Evolutionary conservation across 2,329 filamentous ascomycete species (phyloP).

Genomic region (Colletotrichum scovillei): DNA sequence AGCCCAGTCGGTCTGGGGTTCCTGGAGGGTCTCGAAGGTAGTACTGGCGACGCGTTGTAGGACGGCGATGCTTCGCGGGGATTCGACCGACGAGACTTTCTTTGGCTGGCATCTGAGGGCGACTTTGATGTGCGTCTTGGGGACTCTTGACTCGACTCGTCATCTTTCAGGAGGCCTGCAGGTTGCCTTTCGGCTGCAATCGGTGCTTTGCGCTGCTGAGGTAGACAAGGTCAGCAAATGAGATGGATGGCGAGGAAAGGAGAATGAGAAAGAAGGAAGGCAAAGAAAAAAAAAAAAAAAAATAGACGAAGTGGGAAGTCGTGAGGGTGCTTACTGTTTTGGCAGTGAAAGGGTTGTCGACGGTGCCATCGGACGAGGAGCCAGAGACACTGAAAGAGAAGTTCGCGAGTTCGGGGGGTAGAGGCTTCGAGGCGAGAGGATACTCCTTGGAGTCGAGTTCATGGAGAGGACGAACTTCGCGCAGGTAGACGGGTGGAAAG

Average conservation of each 20-base stretch:
- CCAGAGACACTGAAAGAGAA: slow-evolving; percentile 79
- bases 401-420: slow-evolving; percentile 80
- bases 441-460: slow-evolving; percentile 90
- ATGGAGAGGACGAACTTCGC: slow-evolving; percentile 75
- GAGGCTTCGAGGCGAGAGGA: slow-evolving; percentile 85
- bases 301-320: neutral
- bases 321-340: slow-evolving; percentile 16
- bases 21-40: slow-evolving; percentile 36
- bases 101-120: slow-evolving; percentile 41
- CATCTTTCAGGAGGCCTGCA: slow-evolving; percentile 36
- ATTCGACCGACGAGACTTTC: slow-evolving; percentile 47
- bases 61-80: slow-evolving; percentile 48
- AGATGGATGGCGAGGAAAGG: neutral
- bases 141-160: slow-evolving; percentile 44
- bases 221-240: slow-evolving; percentile 13
- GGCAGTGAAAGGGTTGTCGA: slow-evolving; percentile 12
- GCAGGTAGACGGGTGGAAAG: slow-evolving; percentile 87
- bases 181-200: slow-evolving; percentile 19
- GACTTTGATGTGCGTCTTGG: slow-evolving; percentile 41
- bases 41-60: slow-evolving; percentile 43
- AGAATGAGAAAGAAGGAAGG: neutral
- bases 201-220: slow-evolving; percentile 24
- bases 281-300: neutral
- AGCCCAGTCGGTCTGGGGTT: slow-evolving; percentile 21
- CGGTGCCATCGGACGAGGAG: slow-evolving; percentile 45